These are phyloP conservation scores for Oryza officinalis DNA, from an alignment of 176 grass and related monocot genomes.

Conservation along the genomic window DNA sequence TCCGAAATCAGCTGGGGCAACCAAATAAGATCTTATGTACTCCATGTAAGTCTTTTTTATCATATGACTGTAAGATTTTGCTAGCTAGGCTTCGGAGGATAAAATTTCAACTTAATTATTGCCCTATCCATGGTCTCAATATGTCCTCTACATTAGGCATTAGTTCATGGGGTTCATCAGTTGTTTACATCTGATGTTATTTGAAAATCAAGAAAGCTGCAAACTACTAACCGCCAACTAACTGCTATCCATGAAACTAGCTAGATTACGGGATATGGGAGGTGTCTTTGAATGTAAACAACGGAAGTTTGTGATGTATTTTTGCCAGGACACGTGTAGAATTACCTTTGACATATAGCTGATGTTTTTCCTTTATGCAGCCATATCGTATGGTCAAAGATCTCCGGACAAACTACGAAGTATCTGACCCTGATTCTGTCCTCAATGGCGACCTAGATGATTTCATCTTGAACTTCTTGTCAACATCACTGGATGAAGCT, in stretches of 20 bases:
- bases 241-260: not conserved
- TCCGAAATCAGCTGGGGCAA: constrained; percentile 90
- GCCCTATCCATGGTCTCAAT: not conserved
- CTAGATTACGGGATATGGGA: not conserved
- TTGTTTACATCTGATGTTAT: not conserved
- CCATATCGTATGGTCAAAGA: constrained; percentile 98
- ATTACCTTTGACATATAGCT: constrained; percentile 11
- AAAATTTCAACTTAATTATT: not conserved
- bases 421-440: constrained; percentile 88
- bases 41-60: constrained; percentile 69
- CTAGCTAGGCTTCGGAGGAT: constrained; percentile 12
- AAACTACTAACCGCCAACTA: not conserved
- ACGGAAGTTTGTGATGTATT: constrained; percentile 1
- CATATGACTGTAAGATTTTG: not conserved
- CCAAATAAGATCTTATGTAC: constrained; percentile 97
- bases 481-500: constrained; percentile 68
- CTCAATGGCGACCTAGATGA: constrained; percentile 76
- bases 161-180: not conserved
- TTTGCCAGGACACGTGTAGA: not conserved
- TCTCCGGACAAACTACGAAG: constrained; percentile 91
- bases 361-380: constrained; percentile 40
- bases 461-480: constrained; percentile 88
- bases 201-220: constrained; percentile 17
- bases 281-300: not conserved
- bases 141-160: constrained; percentile 6